Evolutionary conservation across 208 protist genomes (phyloP), one percentile per base, ranked within the genome.

Genomic region (Wallacemonas collosoma): DNA sequence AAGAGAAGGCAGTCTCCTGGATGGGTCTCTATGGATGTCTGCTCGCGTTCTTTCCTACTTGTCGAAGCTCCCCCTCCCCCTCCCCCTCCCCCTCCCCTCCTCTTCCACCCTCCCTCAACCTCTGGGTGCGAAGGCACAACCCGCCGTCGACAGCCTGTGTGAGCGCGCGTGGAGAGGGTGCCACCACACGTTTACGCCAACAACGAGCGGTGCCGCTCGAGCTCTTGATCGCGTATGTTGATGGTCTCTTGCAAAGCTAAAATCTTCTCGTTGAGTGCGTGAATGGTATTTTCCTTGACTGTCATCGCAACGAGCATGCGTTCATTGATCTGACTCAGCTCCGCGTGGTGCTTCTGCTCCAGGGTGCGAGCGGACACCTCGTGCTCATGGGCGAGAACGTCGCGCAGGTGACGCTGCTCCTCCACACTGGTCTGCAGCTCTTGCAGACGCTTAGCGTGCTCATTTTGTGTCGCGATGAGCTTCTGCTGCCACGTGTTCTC

Each of bases 271-370:
- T 75, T 56, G 64, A 90, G 87, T 6, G 79, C 67, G 36, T 79
- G 86, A 40, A 96, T 78, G 0, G 83, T 86, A 68, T 81, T 90
- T n/a, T 96, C 91, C 72, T 88, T 93, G 45, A 77, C 80, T 11
- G 91, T 90, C 69, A 96, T 72, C 5, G 91, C 82, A 36, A 96
- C 87, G 0, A 96, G 76, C 55, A 96, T 79, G 54, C 82, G 79
- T 69, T 94, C 91, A 70, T 96, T 94, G 61, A 96, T 93, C 64
- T 89, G 79, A 15, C 73, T 88, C 8, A 96, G 81, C 77, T 93
- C 86, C 39, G 79, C 80, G 68, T 85, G 76, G 71, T 96, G 88
- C 53, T 85, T 85, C 73, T 93, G 92, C 68, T 95, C 89, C 68
- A 87, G 69, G 40, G 79, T 81, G 50, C 81, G 80, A 57, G 76